phyloP scores from a whole-genome alignment of 441 rosid genomes.

The Populus hybrid region DNA sequence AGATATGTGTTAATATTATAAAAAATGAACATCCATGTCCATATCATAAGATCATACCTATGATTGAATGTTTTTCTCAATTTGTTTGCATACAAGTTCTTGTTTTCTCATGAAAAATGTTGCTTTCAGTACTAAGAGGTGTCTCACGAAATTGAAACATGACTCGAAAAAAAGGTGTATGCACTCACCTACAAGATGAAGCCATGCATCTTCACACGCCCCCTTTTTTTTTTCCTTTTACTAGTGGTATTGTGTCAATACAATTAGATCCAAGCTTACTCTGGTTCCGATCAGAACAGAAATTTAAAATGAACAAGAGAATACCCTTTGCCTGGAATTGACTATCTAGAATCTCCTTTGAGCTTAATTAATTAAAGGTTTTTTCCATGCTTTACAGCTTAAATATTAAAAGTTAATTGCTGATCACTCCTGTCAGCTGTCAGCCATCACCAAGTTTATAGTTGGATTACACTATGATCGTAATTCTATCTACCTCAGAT shows the following conservation, averaged over 20 bases:
- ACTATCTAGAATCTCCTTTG: neutral
- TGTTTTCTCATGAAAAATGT: neutral
- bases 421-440: neutral
- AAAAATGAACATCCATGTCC: neutral
- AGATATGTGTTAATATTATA: neutral
- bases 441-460: neutral
- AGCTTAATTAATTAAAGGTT: neutral
- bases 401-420: neutral
- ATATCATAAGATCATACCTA: neutral
- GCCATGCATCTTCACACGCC: neutral
- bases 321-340: neutral
- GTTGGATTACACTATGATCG: neutral
- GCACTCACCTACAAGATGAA: neutral
- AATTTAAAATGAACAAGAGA: neutral
- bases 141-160: neutral
- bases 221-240: too few species aligned
- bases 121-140: neutral
- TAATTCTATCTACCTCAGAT: neutral
- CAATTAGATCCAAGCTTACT: too few species aligned
- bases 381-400: neutral
- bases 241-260: neutral
- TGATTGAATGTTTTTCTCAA: neutral
- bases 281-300: neutral
- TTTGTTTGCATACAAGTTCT: neutral
- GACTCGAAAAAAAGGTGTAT: neutral